A percentile compares a stretch with the other conserved stretches of the same genome.
These are phyloP conservation scores for Volvariella surrecta DNA, from an alignment of 1,284 basidiomycete genomes.

Conservation along the genomic window DNA sequence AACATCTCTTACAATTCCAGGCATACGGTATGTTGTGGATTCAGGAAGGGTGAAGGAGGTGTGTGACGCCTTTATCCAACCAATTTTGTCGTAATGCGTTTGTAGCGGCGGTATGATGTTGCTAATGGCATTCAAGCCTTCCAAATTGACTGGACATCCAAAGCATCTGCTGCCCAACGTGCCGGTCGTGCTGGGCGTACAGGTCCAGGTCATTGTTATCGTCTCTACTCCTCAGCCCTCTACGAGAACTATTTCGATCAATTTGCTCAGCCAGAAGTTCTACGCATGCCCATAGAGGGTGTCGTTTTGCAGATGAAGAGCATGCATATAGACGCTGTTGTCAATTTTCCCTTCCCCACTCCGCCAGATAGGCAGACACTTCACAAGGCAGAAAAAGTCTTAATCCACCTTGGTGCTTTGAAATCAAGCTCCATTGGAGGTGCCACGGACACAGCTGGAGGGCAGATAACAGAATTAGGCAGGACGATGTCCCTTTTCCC, in stretches of 20 bases:
- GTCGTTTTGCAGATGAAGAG: conserved; percentile 98
- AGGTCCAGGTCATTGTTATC: conserved; percentile 89
- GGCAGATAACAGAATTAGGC: conserved; percentile 83
- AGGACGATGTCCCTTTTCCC: conserved; percentile 92
- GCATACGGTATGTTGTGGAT: conserved; percentile 96
- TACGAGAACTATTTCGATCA: conserved; percentile 89
- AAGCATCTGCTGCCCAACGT: conserved; percentile 93
- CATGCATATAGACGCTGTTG: conserved; percentile 96
- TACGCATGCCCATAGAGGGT: conserved; percentile 95
- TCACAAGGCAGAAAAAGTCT: conserved; percentile 74
- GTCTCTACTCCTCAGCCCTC: conserved; percentile 83
- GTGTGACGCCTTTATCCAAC: conserved; percentile 21
- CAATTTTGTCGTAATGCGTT: conserved; percentile 13
- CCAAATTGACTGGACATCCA: conserved; percentile 93
- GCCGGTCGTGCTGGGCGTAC: conserved; percentile 96
- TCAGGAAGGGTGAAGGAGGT: conserved; percentile 96
- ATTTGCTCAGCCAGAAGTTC: conserved; percentile 88
- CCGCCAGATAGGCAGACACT: conserved; percentile 82
- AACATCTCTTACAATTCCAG: conserved; percentile 96
- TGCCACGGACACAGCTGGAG: conserved; percentile 26
- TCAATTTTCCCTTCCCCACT: conserved; percentile 98
- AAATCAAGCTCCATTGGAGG: conserved; percentile 22
- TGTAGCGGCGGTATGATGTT: conserved; percentile 94
- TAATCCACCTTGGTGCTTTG: conserved; percentile 83
- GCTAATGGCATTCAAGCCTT: conserved; percentile 93